Conservation (phyloP, 306 rosid genomes). For the Sophora flavescens region DNA sequence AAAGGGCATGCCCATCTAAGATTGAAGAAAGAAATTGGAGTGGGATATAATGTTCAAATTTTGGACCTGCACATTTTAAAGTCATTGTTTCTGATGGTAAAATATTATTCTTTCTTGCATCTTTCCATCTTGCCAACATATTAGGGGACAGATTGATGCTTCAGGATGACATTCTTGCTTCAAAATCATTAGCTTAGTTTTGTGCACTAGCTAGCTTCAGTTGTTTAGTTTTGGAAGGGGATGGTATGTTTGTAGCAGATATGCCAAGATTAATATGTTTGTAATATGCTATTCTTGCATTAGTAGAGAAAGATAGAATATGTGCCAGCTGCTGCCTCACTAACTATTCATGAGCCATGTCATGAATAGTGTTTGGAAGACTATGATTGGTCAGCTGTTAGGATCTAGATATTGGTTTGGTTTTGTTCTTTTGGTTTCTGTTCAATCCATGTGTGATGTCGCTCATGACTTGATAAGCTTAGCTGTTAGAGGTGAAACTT, state of each 20-base stretch:
- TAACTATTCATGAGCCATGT: too few relatives aligned
- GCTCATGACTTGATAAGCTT: too few relatives aligned
- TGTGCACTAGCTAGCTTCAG: conserved; percentile 17
- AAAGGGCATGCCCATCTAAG: conserved; percentile 76
- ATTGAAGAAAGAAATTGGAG: conserved; percentile 10
- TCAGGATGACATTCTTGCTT: conserved; percentile 9
- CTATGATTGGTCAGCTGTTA: too few relatives aligned
- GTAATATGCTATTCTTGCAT: conserved; percentile 13
- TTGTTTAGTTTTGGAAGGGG: conserved; percentile 22
- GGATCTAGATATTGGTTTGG: too few relatives aligned
- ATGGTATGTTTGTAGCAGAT: neutral
- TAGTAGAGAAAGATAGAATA: neutral
- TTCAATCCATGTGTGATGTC: too few relatives aligned
- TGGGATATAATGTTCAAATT: conserved; percentile 10
- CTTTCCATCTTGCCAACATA: neutral
- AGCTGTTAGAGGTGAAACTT: too few relatives aligned
- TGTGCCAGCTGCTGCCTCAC: neutral
- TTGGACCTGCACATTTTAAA: neutral
- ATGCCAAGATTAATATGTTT: conserved; percentile 1
- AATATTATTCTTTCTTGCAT: conserved; percentile 25
- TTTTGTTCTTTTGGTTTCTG: too few relatives aligned
- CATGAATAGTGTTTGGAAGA: too few relatives aligned
- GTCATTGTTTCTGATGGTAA: too few relatives aligned
- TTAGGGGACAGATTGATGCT: neutral
- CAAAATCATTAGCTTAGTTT: conserved; percentile 20